A percentile compares a stretch with the other conserved stretches of the same genome.
These are phyloP conservation scores for Hypoxylon sp. DNA, from an alignment of 2,329 filamentous ascomycete species.

Conservation along the genomic window DNA sequence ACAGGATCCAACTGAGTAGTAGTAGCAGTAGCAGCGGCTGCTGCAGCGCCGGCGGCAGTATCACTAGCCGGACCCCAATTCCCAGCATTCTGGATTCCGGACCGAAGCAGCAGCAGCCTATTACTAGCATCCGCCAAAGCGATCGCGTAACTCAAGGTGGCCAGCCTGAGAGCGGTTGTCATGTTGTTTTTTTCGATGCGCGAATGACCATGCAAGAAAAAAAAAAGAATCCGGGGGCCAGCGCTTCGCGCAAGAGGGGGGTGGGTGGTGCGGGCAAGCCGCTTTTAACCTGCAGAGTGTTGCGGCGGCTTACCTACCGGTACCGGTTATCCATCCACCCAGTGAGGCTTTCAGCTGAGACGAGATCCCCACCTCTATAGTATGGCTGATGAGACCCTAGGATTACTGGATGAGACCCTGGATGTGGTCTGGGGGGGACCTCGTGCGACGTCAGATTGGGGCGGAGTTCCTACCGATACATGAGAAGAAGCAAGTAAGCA, in stretches of 20 bases:
- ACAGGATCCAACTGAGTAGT: conserved; percentile 36
- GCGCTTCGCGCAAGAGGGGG: not conserved
- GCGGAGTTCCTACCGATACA: conserved; percentile 27
- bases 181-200: conserved; percentile 37
- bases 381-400: conserved; percentile 38
- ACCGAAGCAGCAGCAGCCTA: conserved; percentile 34
- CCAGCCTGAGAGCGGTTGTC: conserved; percentile 44
- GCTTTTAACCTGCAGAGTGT: conserved; percentile 34
- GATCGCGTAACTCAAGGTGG: conserved; percentile 43
- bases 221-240: conserved; percentile 20
- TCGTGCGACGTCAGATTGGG: conserved; percentile 35
- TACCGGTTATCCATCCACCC: conserved; percentile 35
- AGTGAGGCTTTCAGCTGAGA: conserved; percentile 40
- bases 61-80: conserved; percentile 45
- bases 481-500: conserved; percentile 29
- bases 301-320: conserved; percentile 35
- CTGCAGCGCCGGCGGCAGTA: conserved; percentile 13
- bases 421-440: too few species aligned
- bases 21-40: conserved; percentile 14
- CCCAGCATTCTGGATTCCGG: conserved; percentile 29
- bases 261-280: conserved; percentile 27
- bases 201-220: conserved; percentile 37
- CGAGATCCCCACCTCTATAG: conserved; percentile 34
- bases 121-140: conserved; percentile 39
- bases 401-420: conserved; percentile 36